Evolutionary conservation across 805 yeast species (phyloP).

Genomic region (Yarrowia yakushimensis): DNA sequence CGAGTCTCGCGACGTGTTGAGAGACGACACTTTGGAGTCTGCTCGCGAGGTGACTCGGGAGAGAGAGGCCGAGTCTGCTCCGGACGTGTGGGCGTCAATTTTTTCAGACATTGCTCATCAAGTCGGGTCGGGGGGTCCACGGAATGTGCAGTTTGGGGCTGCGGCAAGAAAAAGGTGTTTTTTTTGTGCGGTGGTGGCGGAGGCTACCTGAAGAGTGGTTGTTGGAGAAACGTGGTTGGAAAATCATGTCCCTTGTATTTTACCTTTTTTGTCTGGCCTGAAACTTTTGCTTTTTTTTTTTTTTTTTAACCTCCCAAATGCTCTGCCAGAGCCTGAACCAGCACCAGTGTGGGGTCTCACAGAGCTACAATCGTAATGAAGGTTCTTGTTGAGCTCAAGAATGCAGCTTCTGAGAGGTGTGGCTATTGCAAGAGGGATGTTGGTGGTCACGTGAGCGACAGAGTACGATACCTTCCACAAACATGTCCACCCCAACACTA

Average conservation of each 20-base stretch:
- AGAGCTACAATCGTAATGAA: neutral
- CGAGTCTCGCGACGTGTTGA: constrained; percentile 6
- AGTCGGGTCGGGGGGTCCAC: constrained; percentile 1
- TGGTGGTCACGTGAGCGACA: neutral
- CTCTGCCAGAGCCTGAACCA: neutral
- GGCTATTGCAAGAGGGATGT: neutral
- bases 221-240: constrained; percentile 7
- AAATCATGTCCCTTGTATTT: neutral
- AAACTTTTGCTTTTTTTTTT: neutral
- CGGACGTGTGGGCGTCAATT: constrained; percentile 17
- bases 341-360: neutral
- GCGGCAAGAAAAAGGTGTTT: neutral
- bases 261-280: neutral
- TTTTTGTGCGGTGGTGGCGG: neutral
- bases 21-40: constrained; percentile 11
- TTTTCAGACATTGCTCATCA: constrained; percentile 22
- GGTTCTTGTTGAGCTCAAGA: neutral
- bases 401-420: neutral
- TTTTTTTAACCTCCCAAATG: neutral
- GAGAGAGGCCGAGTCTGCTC: constrained; percentile 8
- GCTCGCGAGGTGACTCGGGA: constrained; percentile 22
- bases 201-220: neutral
- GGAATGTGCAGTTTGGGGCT: neutral
- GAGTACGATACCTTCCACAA: too few relatives aligned
- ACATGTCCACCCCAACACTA: too few relatives aligned